These are phyloP conservation scores for Ziziphus jujuba DNA, from an alignment of 306 rosid species.

Conservation along the genomic window DNA sequence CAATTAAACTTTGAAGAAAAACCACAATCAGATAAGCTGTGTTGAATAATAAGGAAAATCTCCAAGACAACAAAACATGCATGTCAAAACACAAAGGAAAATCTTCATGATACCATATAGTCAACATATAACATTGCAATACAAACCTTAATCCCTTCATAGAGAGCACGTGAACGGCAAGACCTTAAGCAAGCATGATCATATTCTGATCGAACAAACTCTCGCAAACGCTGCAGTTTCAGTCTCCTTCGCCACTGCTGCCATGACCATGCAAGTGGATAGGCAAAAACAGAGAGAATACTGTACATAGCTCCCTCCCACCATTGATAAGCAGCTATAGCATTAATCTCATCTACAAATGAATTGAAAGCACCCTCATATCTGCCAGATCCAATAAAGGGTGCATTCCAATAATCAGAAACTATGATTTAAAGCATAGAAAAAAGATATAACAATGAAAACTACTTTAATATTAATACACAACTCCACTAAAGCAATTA, in stretches of 20 bases:
- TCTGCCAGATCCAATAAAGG: constrained; percentile 49
- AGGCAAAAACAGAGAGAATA: constrained; percentile 70
- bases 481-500: constrained; percentile 12
- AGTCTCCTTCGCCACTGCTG: constrained; percentile 89
- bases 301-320: constrained; percentile 97
- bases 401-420: constrained; percentile 23
- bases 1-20: neutral
- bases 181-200: constrained; percentile 94
- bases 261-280: constrained; percentile 98
- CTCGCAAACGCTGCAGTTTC: constrained; percentile 87
- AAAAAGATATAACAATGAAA: neutral
- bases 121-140: constrained; percentile 7
- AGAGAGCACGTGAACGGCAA: constrained; percentile 97
- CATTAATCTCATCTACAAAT: constrained; percentile 92
- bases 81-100: too few species aligned
- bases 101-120: constrained; percentile 2
- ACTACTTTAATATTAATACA: constrained; percentile 6
- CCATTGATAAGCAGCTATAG: constrained; percentile 91
- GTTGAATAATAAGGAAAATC: too few species aligned
- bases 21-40: neutral
- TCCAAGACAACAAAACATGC: too few species aligned
- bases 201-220: constrained; percentile 94
- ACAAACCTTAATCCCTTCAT: constrained; percentile 97
- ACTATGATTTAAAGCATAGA: constrained; percentile 11
- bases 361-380: constrained; percentile 87